phyloP scores from a whole-genome alignment of 371 early-diverging fungal species.

The Mucor ambiguus region DNA sequence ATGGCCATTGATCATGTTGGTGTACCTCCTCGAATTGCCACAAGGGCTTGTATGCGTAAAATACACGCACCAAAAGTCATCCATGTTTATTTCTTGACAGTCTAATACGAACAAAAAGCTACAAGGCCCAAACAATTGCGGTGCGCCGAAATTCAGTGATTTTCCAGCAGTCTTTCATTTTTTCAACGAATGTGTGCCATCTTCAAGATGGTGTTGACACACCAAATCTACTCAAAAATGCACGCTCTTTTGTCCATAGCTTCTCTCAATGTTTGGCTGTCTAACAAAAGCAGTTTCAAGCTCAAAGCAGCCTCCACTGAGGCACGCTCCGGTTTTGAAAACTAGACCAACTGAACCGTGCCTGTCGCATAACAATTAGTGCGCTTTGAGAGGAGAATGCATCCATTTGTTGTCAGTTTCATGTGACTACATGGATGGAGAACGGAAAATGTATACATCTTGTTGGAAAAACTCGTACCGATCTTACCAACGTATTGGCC shows the following conservation, averaged over 20 bases:
- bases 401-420: background rate
- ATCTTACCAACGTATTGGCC: background rate
- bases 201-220: background rate
- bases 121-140: too few relatives aligned
- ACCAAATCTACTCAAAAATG: background rate
- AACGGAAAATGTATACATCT: background rate
- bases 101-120: too few relatives aligned
- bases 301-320: background rate
- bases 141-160: too few relatives aligned
- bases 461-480: background rate
- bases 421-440: background rate
- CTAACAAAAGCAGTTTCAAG: background rate
- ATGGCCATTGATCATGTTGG: too few relatives aligned
- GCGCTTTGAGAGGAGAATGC: background rate
- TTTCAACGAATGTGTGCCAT: too few relatives aligned
- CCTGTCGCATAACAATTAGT: background rate
- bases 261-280: background rate
- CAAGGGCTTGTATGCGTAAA: too few relatives aligned
- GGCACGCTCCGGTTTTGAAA: background rate
- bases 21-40: too few relatives aligned
- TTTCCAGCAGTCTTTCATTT: too few relatives aligned
- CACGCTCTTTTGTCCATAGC: background rate
- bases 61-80: too few relatives aligned
- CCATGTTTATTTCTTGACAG: too few relatives aligned
- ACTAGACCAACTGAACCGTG: background rate